Conservation (phyloP, 225 moss, liverwort and hornwort species). For the Sphagnum tenellum region DNA sequence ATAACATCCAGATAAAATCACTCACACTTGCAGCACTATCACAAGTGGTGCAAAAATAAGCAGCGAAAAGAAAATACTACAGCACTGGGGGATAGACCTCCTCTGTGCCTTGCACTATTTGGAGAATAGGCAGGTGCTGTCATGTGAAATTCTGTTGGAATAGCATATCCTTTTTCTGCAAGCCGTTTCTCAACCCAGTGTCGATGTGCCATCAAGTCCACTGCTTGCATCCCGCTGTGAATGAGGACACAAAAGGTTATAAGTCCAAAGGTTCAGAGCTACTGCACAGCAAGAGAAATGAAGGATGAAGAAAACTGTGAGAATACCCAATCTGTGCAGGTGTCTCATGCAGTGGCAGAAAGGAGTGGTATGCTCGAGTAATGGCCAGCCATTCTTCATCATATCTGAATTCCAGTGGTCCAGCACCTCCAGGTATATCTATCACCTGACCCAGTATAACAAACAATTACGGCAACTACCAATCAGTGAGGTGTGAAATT, state of each 20-base stretch:
- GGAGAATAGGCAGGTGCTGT: conserved; percentile 49
- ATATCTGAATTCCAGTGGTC: conserved; percentile 47
- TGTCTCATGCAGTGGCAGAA: conserved; percentile 59
- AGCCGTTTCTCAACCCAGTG: conserved; percentile 63
- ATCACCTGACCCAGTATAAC: conserved; percentile 39
- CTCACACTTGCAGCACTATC: neutral
- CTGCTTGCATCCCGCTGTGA: conserved; percentile 11
- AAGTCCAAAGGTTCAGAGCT: no score
- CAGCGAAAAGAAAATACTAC: neutral
- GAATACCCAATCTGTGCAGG: conserved; percentile 29
- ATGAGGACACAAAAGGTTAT: no score
- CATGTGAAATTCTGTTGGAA: conserved; percentile 33
- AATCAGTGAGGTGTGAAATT: no score
- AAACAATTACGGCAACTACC: no score
- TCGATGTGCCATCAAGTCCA: conserved; percentile 37
- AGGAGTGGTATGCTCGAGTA: conserved; percentile 66
- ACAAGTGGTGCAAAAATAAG: neutral
- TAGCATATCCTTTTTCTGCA: conserved; percentile 28
- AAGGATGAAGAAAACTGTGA: no score
- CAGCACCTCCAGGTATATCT: conserved; percentile 44
- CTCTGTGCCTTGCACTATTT: conserved; percentile 21
- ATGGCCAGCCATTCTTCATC: conserved; percentile 98
- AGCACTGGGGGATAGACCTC: conserved; percentile 22
- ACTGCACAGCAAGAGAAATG: no score
- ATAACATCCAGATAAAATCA: neutral